Evolutionary conservation across 2,329 filamentous ascomycete genomes (phyloP), one percentile per base, ranked within the genome.

Genomic region (Colletotrichum falcatum): DNA sequence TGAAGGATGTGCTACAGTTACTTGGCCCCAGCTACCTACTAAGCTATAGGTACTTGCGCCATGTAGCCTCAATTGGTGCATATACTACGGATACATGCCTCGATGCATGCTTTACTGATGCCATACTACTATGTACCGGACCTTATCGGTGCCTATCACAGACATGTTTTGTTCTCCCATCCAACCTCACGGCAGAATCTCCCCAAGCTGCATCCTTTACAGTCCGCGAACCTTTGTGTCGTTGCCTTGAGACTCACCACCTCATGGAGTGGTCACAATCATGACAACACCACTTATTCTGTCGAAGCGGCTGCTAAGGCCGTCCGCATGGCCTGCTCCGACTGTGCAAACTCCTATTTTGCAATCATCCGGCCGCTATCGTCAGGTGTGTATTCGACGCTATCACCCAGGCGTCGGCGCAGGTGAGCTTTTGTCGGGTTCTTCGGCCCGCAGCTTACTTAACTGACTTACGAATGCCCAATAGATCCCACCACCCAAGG

Each of bases 391-490:
- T 44, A 42, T 66, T 49, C 55, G 63, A 51, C 35, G 63, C 35
- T 70, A 66, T 18, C 67, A 70, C 35, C 26, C 39, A 39, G 56
- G 56, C n/a, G 42, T 56, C 3, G 49, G 56, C 30, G 42, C 56
- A 49, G 49, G 67, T 70, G 42, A 44, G 63, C n/a, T 44, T 18
- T 44, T 44, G 49, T 23, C 8, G 11, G 6, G 44, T 56, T 42
- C 20, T n/a, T 30, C 28, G 46, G 30, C 16, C 20, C 23, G n/a
- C 20, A 11, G 11, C 16, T 20, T 14, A 5, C 23, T 26, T 6
- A 26, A 30, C 20, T 3, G 49, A 30, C 33, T 61, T n/a, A 39
- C 42, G 35, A n/a, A 14, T 23, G n/a, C 14, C 5, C 18, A 33
- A 39, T 9, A 67, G 68, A 39, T 20, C 9, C 58, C 2, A 16